A percentile compares a stretch with the other conserved stretches of the same genome.
phyloP scores from a whole-genome alignment of 306 rosid genomes.

The Rosa lucieae region DNA sequence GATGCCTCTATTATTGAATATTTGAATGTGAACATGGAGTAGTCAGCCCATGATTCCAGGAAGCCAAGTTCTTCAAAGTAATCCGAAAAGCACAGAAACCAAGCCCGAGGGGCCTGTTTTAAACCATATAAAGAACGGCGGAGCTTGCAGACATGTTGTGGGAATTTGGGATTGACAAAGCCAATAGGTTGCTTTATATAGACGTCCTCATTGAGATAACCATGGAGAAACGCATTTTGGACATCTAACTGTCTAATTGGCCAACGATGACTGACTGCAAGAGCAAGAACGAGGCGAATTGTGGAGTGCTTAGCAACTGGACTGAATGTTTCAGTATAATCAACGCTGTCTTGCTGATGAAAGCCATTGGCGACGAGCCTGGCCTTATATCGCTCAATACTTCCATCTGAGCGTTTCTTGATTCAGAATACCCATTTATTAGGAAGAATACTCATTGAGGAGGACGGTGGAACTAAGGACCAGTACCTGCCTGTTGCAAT shows the following conservation, averaged over 20 bases:
- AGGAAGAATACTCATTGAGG: not conserved
- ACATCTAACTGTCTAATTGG: not conserved
- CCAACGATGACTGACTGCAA: not conserved
- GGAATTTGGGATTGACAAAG: not conserved
- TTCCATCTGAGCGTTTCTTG: not conserved
- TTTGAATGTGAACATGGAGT: not conserved
- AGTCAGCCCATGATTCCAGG: not conserved
- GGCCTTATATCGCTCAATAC: not conserved
- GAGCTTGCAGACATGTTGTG: no score
- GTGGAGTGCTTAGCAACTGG: not conserved
- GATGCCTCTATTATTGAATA: not conserved
- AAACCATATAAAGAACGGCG: no score
- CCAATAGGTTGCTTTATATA: not conserved
- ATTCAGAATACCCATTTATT: not conserved
- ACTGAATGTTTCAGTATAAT: not conserved
- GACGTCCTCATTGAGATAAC: not conserved
- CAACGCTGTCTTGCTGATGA: not conserved
- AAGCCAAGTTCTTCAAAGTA: no score
- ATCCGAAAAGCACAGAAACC: no score
- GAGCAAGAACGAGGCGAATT: not conserved
- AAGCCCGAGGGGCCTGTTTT: no score
- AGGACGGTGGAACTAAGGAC: no score
- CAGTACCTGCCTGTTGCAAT: no score
- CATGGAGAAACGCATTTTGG: not conserved
- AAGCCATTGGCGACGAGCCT: not conserved